Conservation (phyloP, 306 rosid species). For the Abrus pulchellus region DNA sequence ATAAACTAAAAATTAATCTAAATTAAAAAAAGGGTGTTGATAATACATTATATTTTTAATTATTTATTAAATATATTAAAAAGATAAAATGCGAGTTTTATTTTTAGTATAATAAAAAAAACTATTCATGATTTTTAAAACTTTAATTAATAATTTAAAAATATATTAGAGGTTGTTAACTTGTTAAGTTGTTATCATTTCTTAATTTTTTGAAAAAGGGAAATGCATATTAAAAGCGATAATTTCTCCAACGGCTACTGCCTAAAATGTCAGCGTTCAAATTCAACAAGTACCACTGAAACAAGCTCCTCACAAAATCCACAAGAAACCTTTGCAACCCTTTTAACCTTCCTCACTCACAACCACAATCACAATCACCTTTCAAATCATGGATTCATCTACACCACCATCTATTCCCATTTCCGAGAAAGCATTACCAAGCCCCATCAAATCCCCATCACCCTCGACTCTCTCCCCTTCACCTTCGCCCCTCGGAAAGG, state of each 20-base stretch:
- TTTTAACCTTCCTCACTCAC: background rate
- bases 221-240: no score
- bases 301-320: background rate
- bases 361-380: background rate
- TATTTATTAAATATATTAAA: no score
- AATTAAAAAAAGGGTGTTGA: no score
- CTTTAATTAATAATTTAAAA: no score
- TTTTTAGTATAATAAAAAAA: no score
- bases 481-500: constrained; percentile 61
- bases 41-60: no score
- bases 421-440: constrained; percentile 36
- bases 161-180: no score
- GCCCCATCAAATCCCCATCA: background rate
- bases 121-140: no score
- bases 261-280: background rate
- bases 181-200: no score
- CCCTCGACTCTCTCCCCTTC: constrained; percentile 61
- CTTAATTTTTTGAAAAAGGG: no score
- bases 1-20: no score
- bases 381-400: constrained; percentile 60
- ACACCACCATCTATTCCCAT: constrained; percentile 44
- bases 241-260: constrained; percentile 21
- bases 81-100: no score
- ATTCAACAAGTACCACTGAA: background rate
- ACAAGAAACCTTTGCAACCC: background rate